A percentile compares a stretch with the other conserved stretches of the same genome.
Evolutionary conservation across 1,139 yeast genomes (phyloP).

Genomic region (Candida labiduridarum): DNA sequence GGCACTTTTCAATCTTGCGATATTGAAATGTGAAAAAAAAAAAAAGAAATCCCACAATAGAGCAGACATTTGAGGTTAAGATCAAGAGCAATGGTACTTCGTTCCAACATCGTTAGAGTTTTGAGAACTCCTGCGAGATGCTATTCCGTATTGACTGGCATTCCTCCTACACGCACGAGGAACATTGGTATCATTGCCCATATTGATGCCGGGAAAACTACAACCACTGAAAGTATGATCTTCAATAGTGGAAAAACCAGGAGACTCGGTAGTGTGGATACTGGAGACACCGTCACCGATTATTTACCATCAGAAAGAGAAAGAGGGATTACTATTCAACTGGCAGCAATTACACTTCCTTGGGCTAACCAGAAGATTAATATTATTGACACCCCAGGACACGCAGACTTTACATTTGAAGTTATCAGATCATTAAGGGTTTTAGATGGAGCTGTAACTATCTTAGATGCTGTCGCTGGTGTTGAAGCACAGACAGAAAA

Average conservation of each 20-base stretch:
- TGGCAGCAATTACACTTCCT: constrained; percentile 91
- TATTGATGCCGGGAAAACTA: constrained; percentile 89
- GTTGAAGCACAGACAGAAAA: constrained; percentile 98
- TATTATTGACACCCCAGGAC: constrained; percentile 97
- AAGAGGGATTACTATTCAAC: constrained; percentile 94
- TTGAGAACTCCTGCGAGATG: not conserved
- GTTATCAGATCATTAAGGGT: constrained; percentile 88
- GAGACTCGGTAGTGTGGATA: constrained; percentile 90
- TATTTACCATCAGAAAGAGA: constrained; percentile 87
- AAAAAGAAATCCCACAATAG: not conserved
- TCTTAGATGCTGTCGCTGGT: constrained; percentile 95
- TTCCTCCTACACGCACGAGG: constrained; percentile 36
- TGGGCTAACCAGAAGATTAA: constrained; percentile 83
- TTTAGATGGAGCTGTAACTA: constrained; percentile 90
- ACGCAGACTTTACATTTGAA: constrained; percentile 96
- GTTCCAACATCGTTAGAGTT: not conserved
- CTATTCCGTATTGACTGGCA: not conserved
- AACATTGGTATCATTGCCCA: constrained; percentile 86
- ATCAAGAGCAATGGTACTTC: not conserved
- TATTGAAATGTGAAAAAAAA: not conserved
- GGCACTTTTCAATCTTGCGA: no score
- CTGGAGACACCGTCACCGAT: constrained; percentile 96
- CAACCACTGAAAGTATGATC: constrained; percentile 89
- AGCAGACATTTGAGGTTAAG: not conserved
- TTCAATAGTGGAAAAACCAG: constrained; percentile 81